A percentile compares a stretch with the other conserved stretches of the same genome.
Evolutionary conservation across 257 asterid genomes (phyloP).

Genomic region (Salvia rosmarinus): DNA sequence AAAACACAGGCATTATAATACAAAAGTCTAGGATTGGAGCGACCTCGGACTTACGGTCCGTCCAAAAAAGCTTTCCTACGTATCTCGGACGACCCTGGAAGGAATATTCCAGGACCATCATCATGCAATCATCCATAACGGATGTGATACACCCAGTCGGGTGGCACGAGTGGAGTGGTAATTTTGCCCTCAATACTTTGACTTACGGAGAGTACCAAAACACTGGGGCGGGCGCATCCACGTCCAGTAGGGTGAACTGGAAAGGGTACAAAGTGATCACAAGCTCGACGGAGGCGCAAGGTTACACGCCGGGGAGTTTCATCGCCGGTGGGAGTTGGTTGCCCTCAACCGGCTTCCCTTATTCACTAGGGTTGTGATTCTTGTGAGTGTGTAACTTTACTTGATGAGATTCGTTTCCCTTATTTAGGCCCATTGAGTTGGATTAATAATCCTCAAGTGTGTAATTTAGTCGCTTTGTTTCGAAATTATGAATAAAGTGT

Average conservation of each 20-base stretch:
- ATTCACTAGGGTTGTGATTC: slow-evolving; percentile 48
- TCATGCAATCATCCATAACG: slow-evolving; percentile 59
- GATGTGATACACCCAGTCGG: slow-evolving; percentile 59
- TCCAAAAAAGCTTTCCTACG: slow-evolving; percentile 50
- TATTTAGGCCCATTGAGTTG: neutral
- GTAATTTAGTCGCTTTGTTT: neutral
- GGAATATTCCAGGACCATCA: slow-evolving; percentile 63
- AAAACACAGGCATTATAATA: slow-evolving; percentile 69
- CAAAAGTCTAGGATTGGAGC: slow-evolving; percentile 61
- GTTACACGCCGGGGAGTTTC: slow-evolving; percentile 52
- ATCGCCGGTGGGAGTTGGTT: slow-evolving; percentile 71
- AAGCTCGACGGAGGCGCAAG: slow-evolving; percentile 61
- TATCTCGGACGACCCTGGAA: slow-evolving; percentile 69
- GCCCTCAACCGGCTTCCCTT: slow-evolving; percentile 61
- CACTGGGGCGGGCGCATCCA: slow-evolving; percentile 62
- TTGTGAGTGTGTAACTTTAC: neutral
- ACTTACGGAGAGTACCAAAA: slow-evolving; percentile 61
- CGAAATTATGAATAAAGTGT: slow-evolving; percentile 4
- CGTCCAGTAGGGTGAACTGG: slow-evolving; percentile 62
- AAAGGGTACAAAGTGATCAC: slow-evolving; percentile 60
- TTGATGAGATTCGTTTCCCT: neutral
- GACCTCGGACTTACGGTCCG: slow-evolving; percentile 56
- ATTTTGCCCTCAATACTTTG: slow-evolving; percentile 57
- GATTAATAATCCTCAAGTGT: neutral
- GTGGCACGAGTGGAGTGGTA: slow-evolving; percentile 70